phyloP scores from a whole-genome alignment of 2,329 filamentous ascomycete genomes.

The Pseudomassariella vexata region DNA sequence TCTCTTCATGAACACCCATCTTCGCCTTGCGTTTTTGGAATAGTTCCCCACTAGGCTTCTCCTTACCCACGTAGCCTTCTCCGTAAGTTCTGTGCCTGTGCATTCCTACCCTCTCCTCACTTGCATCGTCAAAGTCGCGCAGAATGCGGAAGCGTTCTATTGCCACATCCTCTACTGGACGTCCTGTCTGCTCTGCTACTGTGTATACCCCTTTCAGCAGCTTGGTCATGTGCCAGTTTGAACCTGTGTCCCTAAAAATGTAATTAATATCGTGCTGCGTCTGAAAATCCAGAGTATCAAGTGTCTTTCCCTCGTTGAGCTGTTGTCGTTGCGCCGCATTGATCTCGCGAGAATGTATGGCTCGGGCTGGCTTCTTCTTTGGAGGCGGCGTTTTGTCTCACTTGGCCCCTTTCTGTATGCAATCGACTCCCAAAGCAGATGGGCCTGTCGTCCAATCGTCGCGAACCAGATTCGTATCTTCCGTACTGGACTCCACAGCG shows the following conservation, averaged over 20 bases:
- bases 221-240: constrained; percentile 95
- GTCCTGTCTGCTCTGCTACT: constrained; percentile 66
- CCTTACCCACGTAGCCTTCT: constrained; percentile 74
- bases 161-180: constrained; percentile 75
- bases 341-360: constrained; percentile 74
- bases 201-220: constrained; percentile 79
- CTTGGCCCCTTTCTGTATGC: constrained; percentile 57
- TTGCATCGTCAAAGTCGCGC: constrained; percentile 81
- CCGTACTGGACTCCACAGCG: constrained; percentile 19
- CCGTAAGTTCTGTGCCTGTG: constrained; percentile 81
- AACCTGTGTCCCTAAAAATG: constrained; percentile 82
- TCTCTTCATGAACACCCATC: constrained; percentile 39
- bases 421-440: constrained; percentile 76
- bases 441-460: constrained; percentile 96
- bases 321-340: constrained; percentile 62
- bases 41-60: constrained; percentile 82
- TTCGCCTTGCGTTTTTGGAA: constrained; percentile 67
- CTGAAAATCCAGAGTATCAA: constrained; percentile 47
- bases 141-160: constrained; percentile 75
- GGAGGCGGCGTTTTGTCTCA: constrained; percentile 48
- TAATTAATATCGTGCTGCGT: constrained; percentile 65
- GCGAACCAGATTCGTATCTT: constrained; percentile 56
- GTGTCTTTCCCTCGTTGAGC: constrained; percentile 49
- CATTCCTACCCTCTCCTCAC: constrained; percentile 88
- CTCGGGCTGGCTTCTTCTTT: constrained; percentile 59